Percentiles rank a stretch among this genome's conserved stretches.
Conservation (phyloP, 2,329 filamentous ascomycete species). For the Aureobasidium sp. region DNA sequence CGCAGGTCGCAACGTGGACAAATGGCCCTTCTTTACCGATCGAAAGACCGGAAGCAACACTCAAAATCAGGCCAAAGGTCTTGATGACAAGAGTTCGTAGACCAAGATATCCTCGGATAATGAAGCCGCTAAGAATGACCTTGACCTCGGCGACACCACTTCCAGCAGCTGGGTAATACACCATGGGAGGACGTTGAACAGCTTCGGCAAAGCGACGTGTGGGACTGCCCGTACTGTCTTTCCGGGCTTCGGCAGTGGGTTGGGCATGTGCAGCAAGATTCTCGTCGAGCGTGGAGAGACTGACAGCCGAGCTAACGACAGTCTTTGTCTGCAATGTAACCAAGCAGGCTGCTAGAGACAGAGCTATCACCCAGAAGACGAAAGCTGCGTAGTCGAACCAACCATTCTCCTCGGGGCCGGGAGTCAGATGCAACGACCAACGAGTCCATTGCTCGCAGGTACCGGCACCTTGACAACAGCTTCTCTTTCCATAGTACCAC, state of each 20-base stretch:
- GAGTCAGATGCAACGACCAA: conserved; percentile 53
- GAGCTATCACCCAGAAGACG: conserved; percentile 58
- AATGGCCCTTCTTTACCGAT: conserved; percentile 93
- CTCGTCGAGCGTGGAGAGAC: conserved; percentile 82
- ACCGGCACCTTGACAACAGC: conserved; percentile 49
- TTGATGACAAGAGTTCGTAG: conserved; percentile 81
- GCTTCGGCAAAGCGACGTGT: conserved; percentile 32
- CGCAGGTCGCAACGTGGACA: conserved; percentile 93
- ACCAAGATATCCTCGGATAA: conserved; percentile 90
- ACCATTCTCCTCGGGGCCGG: conserved; percentile 37
- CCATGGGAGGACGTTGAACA: conserved; percentile 56
- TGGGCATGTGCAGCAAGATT: conserved; percentile 57
- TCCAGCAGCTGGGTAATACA: conserved; percentile 92
- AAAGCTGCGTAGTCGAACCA: conserved; percentile 75
- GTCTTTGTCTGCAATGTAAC: conserved; percentile 89
- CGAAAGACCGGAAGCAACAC: conserved; percentile 85
- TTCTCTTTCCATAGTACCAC: conserved; percentile 67
- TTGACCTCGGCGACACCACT: conserved; percentile 96
- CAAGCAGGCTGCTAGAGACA: conserved; percentile 65
- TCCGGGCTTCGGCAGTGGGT: conserved; percentile 35
- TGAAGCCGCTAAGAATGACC: conserved; percentile 95
- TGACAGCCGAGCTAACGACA: conserved; percentile 79
- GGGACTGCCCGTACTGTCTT: conserved; percentile 26
- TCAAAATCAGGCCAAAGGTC: conserved; percentile 70
- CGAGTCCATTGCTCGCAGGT: conserved; percentile 52